These are phyloP conservation scores for Withania somnifera DNA, from an alignment of 305 asterid species.

Conservation along the genomic window DNA sequence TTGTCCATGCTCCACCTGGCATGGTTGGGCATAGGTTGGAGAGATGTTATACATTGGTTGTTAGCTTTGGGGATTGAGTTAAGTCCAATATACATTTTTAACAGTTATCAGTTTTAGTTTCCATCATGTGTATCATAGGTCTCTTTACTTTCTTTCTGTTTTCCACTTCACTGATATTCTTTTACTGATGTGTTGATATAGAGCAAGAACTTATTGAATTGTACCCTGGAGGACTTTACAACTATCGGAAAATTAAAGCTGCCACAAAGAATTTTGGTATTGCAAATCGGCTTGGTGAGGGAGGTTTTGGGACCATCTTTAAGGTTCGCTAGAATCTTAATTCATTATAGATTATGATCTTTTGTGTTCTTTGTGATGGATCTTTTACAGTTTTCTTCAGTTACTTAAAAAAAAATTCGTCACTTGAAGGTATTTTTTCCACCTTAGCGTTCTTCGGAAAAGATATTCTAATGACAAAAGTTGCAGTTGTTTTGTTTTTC, in stretches of 20 bases:
- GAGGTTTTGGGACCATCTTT: conserved; percentile 10
- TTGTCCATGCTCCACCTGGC: no score
- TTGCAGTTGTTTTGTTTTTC: neutral
- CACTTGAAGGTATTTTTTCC: neutral
- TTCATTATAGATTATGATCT: neutral
- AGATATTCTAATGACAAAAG: neutral
- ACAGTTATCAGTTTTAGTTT: neutral
- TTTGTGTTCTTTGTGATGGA: neutral
- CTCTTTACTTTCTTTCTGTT: neutral
- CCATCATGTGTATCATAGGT: neutral
- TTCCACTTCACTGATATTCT: neutral
- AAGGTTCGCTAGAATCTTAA: neutral
- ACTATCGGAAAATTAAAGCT: conserved; percentile 6
- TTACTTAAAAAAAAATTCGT: no score
- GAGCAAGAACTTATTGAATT: conserved; percentile 1
- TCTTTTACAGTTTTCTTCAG: neutral
- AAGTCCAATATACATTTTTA: neutral
- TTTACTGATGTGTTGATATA: neutral
- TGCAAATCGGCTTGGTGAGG: neutral
- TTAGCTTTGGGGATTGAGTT: neutral
- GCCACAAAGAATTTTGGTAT: conserved; percentile 2
- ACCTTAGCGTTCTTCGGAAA: neutral
- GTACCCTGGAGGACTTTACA: conserved; percentile 9
- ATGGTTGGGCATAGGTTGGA: no score
- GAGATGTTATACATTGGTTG: neutral